Base-by-base conservation (phyloP, 1,284 basidiomycete genomes). In the Pseudozyma hubeiensis region DNA sequence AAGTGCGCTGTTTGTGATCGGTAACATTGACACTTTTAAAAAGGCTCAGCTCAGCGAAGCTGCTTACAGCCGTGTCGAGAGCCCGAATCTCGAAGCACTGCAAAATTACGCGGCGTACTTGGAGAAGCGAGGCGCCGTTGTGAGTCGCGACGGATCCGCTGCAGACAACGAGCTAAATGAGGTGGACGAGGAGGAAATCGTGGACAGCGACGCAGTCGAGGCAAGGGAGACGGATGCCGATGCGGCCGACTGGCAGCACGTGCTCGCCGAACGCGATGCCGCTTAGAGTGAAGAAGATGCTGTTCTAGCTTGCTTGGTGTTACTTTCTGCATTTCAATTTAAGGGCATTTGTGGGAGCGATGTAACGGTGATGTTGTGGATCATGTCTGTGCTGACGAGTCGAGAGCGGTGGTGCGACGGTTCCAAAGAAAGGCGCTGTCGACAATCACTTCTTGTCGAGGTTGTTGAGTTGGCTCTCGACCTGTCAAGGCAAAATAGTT, bases 1-100 rank as follows among this genome's bases (percentile, higher is more conserved):
- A 56, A 89, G 90, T 40, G 97, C 97, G 85, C 86, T 99, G 4
- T 88, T 97, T 80, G 90, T 99, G 61, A 88, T 99, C 77, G 97
- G 96, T 33, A 92, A 89, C 64, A 87, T 92, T 65, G 86, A 87
- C 60, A 95, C 93, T 33, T 86, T 95, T 51, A 58, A 66, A 13
- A 69, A 50, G 40, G 77, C 75, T 11, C 68, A 79, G 62, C 56
- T 73, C 16, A 75, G 71, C 61, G 63, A 80, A 44, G 54, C 76
- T 30, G 54, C 77, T 44, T 72, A 70, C 53, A 48, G 68, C 53
- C 55, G 69, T 24, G 56, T 72, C 13, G 57, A 78, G 61, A 54
- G 64, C 55, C 58, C 72, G 5, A 63, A 80, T 40, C 54, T 71
- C 29, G 62, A 72, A 17, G 62, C 64, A 16, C 55, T 75, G 19